Conservation (phyloP, 371 early-diverging fungal species). For the Lichtheimia corymbifera region DNA sequence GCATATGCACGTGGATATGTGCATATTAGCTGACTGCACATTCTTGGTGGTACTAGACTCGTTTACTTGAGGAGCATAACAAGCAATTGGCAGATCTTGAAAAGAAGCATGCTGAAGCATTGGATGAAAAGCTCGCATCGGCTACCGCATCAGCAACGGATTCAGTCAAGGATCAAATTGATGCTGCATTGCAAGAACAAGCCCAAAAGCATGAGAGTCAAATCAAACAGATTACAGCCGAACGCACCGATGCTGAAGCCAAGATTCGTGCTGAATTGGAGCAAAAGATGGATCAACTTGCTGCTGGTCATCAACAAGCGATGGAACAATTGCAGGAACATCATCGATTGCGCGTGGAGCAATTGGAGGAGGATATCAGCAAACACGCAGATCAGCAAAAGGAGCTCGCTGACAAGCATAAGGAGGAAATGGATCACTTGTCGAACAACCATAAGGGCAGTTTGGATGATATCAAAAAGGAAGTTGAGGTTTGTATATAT, state of each 20-base stretch:
- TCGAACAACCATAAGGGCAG: conserved; percentile 22
- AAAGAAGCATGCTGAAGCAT: conserved; percentile 13
- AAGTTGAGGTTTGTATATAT: conserved; percentile 28
- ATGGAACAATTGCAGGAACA: conserved; percentile 41
- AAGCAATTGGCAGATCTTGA: conserved; percentile 8
- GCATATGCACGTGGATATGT: neutral
- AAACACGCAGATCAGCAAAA: conserved; percentile 23
- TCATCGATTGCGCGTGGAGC: conserved; percentile 28
- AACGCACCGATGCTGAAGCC: conserved; percentile 31
- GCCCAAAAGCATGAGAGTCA: conserved; percentile 17
- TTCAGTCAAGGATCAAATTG: conserved; percentile 7
- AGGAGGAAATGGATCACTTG: conserved; percentile 23
- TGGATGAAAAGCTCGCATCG: conserved; percentile 12
- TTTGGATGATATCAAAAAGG: conserved; percentile 32
- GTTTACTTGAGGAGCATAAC: conserved; percentile 4
- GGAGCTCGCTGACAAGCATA: conserved; percentile 25
- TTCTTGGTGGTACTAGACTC: neutral
- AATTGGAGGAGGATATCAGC: conserved; percentile 33
- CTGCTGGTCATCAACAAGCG: conserved; percentile 33
- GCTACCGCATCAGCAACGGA: neutral
- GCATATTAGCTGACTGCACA: neutral
- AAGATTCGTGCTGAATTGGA: conserved; percentile 39
- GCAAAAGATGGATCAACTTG: conserved; percentile 30
- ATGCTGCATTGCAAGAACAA: conserved; percentile 22
- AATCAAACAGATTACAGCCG: conserved; percentile 21